phyloP scores from a whole-genome alignment of 257 asterid species.

The Solanum etuberosum region DNA sequence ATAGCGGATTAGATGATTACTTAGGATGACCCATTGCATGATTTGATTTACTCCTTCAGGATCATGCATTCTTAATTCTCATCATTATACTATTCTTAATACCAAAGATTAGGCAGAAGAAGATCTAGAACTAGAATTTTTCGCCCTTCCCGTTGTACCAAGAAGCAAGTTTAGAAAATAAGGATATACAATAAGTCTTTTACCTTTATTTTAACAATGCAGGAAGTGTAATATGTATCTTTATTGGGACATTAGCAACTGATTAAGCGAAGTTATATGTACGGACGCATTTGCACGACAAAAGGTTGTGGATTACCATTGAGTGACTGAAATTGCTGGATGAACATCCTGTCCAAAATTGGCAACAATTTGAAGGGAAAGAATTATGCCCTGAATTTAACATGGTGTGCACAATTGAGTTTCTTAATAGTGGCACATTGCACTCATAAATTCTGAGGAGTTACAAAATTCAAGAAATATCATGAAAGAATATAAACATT shows the following conservation, averaged over 20 bases:
- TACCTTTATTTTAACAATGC: background rate
- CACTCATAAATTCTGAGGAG: background rate
- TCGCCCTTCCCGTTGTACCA: background rate
- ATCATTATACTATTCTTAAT: background rate
- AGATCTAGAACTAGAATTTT: background rate
- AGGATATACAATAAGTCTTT: background rate
- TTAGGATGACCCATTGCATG: background rate
- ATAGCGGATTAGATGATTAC: background rate
- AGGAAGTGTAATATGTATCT: background rate
- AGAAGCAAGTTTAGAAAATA: background rate
- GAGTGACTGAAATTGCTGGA: background rate
- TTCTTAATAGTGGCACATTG: background rate
- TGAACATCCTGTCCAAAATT: background rate
- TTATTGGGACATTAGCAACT: background rate
- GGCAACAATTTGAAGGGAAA: background rate
- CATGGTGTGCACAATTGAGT: background rate
- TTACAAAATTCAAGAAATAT: background rate
- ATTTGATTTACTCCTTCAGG: background rate
- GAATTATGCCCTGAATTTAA: background rate
- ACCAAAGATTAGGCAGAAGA: background rate
- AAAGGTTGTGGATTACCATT: background rate
- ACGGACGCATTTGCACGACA: background rate
- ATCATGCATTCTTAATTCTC: background rate
- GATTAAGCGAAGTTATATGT: background rate
- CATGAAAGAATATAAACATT: background rate